A percentile compares a stretch with the other conserved stretches of the same genome.
phyloP scores from a whole-genome alignment of 495 filamentous ascomycete genomes.

The Apodospora peruviana region DNA sequence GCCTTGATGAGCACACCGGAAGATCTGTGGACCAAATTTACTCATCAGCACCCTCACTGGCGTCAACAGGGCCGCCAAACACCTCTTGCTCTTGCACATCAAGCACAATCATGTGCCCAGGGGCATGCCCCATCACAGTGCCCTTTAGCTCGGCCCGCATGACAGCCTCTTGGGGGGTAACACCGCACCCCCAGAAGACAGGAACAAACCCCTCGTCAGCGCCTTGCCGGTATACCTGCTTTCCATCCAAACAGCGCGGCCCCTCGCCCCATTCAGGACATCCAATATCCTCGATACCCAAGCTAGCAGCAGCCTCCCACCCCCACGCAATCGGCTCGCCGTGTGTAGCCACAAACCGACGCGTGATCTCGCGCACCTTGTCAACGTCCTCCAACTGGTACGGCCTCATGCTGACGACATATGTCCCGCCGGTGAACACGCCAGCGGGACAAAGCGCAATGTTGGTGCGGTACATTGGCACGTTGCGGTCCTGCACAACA shows the following conservation, averaged over 20 bases:
- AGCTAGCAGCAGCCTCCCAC: constrained; percentile 41
- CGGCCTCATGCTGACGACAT: constrained; percentile 52
- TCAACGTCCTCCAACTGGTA: constrained; percentile 42
- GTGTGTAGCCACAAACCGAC: constrained; percentile 41
- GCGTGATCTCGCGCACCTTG: constrained; percentile 42
- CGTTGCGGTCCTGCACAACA: constrained; percentile 27
- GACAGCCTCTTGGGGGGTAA: constrained; percentile 54
- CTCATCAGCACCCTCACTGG: too few relatives aligned
- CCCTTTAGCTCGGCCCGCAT: constrained; percentile 44
- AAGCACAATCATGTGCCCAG: constrained; percentile 51
- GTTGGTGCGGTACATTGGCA: constrained; percentile 50
- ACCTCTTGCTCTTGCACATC: constrained; percentile 36
- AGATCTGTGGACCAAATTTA: too few relatives aligned
- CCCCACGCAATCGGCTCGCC: constrained; percentile 58
- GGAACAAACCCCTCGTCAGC: constrained; percentile 37
- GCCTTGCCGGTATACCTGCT: constrained; percentile 11
- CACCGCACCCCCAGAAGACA: constrained; percentile 56
- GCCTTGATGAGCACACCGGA: too few relatives aligned
- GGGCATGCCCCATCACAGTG: constrained; percentile 47
- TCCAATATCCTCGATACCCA: constrained; percentile 43
- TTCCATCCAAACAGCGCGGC: constrained; percentile 26
- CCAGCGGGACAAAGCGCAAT: constrained; percentile 46
- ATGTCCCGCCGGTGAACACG: constrained; percentile 42
- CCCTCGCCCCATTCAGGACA: constrained; percentile 42
- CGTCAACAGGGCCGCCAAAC: too few relatives aligned